Base-by-base conservation (phyloP, 2,329 filamentous ascomycete genomes). In the Alternaria sp. region DNA sequence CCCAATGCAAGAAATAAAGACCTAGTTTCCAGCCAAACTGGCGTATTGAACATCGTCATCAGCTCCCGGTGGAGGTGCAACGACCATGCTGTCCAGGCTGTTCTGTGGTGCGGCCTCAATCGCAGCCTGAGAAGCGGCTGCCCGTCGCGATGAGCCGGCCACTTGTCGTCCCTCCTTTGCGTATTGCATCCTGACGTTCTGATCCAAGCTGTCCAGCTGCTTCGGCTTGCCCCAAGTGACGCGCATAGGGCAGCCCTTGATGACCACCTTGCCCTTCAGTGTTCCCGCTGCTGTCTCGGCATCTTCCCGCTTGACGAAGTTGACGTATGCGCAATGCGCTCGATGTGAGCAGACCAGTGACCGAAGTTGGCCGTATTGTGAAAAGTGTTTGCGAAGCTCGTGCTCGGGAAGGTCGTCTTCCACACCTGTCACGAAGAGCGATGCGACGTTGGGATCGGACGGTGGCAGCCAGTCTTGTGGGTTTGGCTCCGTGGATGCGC, bases 361-460 rank as follows among this genome's bases (percentile, higher is more conserved):
- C 73, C 96, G 92, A 64, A 99, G 90, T 75, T 95, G 93, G 67
- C 96, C 96, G 73, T 94, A 94, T 18, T 88, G 87, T 64, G 93
- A 89, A 84, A 99, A 99, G 80, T 96, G 96, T 3, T 93, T 91
- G 51, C 96, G 92, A 25, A 99, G 85, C 74, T 94, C 94, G 81
- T 94, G 90, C 80, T 99, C 96, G 3, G 95, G 94, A 7, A 99
- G 85, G 74, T 99, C 96, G 77, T 99, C 96, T 80, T 99, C 96
- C 3, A 99, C 89, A 9, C 96, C 96, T 0, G 95, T 97, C 28
- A 98, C 87, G 76, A 99, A 99, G 0, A 99, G 87, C 0, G 95
- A 97, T 73, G 93, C 97, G 77, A 99, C 91, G 63, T 92, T 96
- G 60, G 85, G 87, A 75, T 99, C 95, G 4, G 88, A 83, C 0